These are phyloP conservation scores for Anacardium occidentale DNA, from an alignment of 345 rosid genomes.

Conservation along the genomic window DNA sequence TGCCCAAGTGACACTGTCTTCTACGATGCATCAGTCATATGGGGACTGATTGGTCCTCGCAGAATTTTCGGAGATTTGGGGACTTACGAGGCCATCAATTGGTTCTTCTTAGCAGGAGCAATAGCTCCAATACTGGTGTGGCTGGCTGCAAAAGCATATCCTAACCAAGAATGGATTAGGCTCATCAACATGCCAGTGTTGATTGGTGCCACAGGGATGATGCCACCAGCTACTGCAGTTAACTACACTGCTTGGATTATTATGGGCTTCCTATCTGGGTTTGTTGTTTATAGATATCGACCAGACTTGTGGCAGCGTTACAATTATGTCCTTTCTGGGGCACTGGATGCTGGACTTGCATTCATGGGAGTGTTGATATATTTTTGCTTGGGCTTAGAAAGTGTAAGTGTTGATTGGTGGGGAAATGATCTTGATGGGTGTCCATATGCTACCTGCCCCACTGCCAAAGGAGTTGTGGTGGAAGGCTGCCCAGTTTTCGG, in stretches of 20 bases:
- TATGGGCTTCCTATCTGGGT: constrained; percentile 81
- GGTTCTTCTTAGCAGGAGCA: constrained; percentile 90
- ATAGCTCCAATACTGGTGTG: constrained; percentile 77
- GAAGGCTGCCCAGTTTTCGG: constrained; percentile 81
- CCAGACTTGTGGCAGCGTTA: constrained; percentile 82
- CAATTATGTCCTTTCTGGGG: constrained; percentile 90
- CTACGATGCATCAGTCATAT: constrained; percentile 91
- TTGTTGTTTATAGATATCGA: constrained; percentile 66
- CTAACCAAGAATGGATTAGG: constrained; percentile 73
- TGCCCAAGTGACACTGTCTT: constrained; percentile 87
- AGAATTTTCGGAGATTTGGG: constrained; percentile 90
- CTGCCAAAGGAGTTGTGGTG: constrained; percentile 56
- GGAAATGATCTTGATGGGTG: constrained; percentile 98
- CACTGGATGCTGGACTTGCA: constrained; percentile 91
- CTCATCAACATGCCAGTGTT: constrained; percentile 93
- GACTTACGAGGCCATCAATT: constrained; percentile 64
- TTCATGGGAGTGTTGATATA: constrained; percentile 92
- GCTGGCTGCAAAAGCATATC: constrained; percentile 75
- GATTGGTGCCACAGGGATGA: constrained; percentile 72
- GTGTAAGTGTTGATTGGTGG: constrained; percentile 80
- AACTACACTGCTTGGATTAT: constrained; percentile 91
- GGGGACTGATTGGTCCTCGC: constrained; percentile 93
- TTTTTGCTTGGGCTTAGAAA: constrained; percentile 76
- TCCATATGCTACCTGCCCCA: constrained; percentile 82
- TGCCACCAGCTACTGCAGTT: constrained; percentile 99